A percentile compares a stretch with the other conserved stretches of the same genome.
Evolutionary conservation across 129 eudicot species (phyloP).

Genomic region (Artemisia tridentata): DNA sequence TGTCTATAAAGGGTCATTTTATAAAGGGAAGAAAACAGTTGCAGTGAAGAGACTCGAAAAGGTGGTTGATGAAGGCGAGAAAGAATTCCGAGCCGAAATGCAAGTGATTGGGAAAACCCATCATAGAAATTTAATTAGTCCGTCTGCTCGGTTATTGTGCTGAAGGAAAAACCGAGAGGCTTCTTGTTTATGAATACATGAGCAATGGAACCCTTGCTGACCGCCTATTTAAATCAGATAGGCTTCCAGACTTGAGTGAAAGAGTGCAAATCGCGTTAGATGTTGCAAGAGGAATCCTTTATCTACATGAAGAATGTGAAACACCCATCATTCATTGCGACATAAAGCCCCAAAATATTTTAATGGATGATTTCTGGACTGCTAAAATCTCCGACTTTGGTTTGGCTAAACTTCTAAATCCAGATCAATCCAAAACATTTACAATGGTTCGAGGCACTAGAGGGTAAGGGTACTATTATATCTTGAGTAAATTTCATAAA

Average conservation of each 20-base stretch:
- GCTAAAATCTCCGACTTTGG: constrained; percentile 17
- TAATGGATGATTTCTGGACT: constrained; percentile 32
- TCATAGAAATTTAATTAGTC: constrained; percentile 27
- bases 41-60: constrained; percentile 47
- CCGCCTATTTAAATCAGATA: constrained; percentile 25
- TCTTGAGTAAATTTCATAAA: too few relatives aligned
- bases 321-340: constrained; percentile 35
- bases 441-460: constrained; percentile 11
- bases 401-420: constrained; percentile 9
- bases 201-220: constrained; percentile 30
- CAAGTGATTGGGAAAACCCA: constrained; percentile 46
- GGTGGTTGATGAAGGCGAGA: constrained; percentile 12
- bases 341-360: constrained; percentile 34
- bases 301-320: constrained; percentile 43
- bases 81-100: constrained; percentile 32
- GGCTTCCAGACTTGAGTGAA: constrained; percentile 12
- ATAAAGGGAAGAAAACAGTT: constrained; percentile 29
- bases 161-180: constrained; percentile 9
- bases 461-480: constrained; percentile 16
- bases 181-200: constrained; percentile 12
- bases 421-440: constrained; percentile 10
- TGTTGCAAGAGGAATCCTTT: constrained; percentile 30
- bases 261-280: constrained; percentile 31
- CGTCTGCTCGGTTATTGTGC: constrained; percentile 11
- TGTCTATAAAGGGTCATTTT: constrained; percentile 41